These are phyloP conservation scores for Botryotinia narcissicola DNA, from an alignment of 2,329 filamentous ascomycete species.

Conservation along the genomic window DNA sequence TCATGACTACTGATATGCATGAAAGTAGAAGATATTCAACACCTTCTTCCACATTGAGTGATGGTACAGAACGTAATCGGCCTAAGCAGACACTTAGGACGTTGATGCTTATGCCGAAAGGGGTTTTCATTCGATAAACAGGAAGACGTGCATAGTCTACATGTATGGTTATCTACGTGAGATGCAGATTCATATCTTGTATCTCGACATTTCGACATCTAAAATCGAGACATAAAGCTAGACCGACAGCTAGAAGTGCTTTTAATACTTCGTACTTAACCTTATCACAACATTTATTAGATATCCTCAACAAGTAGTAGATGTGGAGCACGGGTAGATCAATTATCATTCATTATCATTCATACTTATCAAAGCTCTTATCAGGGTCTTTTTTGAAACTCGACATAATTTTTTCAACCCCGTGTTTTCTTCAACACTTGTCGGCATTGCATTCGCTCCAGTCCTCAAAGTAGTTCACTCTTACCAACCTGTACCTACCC, in stretches of 20 bases:
- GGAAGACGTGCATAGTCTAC: neutral
- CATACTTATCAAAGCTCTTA: constrained; percentile 4
- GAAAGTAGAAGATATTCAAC: neutral
- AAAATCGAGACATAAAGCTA: neutral
- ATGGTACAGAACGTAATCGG: neutral
- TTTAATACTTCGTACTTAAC: neutral
- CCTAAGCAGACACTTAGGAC: neutral
- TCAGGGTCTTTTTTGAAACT: neutral
- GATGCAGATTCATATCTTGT: neutral
- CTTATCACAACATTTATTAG: neutral
- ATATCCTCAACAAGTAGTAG: neutral
- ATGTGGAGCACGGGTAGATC: constrained; percentile 8
- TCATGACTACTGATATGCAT: neutral
- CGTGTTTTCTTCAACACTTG: neutral
- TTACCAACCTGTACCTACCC: neutral
- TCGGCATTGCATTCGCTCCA: neutral
- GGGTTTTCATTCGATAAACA: no score
- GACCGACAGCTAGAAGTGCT: neutral
- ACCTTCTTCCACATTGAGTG: neutral
- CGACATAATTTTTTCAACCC: neutral
- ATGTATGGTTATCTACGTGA: neutral
- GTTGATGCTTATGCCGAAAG: no score
- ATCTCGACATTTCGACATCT: neutral
- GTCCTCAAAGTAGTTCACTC: neutral
- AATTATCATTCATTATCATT: neutral